Evolutionary conservation across 164 flowering plant genomes (phyloP).

Genomic region (Taxillus chinensis): DNA sequence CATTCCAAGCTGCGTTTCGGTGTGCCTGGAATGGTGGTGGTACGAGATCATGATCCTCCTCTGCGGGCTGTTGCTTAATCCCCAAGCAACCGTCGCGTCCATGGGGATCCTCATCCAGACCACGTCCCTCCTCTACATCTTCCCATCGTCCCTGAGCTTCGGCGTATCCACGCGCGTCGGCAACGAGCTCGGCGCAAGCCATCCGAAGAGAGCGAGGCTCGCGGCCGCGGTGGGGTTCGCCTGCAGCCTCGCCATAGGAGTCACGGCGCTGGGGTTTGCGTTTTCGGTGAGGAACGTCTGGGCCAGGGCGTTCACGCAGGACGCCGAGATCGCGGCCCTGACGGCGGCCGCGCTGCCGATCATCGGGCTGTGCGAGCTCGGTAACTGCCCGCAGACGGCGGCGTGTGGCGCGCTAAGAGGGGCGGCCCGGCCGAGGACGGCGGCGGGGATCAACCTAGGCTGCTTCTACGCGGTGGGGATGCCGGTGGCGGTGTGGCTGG

Average conservation of each 20-base stretch:
- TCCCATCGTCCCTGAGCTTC: constrained; percentile 70
- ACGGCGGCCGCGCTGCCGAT: constrained; percentile 63
- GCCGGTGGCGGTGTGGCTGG: constrained; percentile 58
- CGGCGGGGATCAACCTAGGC: constrained; percentile 60
- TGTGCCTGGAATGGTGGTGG: constrained; percentile 93
- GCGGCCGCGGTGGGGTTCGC: constrained; percentile 40
- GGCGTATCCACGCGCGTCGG: constrained; percentile 67
- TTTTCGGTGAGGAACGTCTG: constrained; percentile 38
- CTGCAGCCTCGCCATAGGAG: constrained; percentile 37
- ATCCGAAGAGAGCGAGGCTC: constrained; percentile 35
- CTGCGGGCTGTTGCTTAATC: constrained; percentile 55
- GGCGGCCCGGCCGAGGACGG: constrained; percentile 52
- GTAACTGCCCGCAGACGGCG: constrained; percentile 75
- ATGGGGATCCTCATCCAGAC: constrained; percentile 81
- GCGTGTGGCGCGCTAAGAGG: constrained; percentile 73
- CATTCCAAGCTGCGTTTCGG: constrained; percentile 70
- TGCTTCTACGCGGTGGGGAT: constrained; percentile 69
- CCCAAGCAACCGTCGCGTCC: constrained; percentile 64
- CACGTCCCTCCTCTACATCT: constrained; percentile 65
- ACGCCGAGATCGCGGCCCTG: constrained; percentile 38
- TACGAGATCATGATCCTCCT: constrained; percentile 74
- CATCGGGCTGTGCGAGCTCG: constrained; percentile 75
- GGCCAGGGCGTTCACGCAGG: constrained; percentile 57
- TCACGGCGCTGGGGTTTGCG: constrained; percentile 43
- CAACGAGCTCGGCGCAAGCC: constrained; percentile 59